Evolutionary conservation across 441 rosid genomes (phyloP).

Genomic region (Pelargonium australe): DNA sequence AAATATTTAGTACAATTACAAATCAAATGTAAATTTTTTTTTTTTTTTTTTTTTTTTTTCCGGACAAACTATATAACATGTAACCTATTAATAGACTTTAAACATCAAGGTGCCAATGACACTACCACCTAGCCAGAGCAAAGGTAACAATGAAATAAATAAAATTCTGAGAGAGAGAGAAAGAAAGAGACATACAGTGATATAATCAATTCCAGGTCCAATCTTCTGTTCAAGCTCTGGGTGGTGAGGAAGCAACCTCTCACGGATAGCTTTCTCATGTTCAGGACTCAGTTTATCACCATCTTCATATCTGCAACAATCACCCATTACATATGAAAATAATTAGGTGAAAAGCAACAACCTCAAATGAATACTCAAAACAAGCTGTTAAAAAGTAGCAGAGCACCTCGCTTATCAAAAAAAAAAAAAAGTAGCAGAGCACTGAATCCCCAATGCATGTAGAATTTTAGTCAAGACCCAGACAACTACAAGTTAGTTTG

Average conservation of each 20-base stretch:
- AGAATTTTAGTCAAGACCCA: too few relatives aligned
- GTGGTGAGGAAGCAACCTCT: constrained; percentile 81
- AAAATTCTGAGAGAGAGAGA: background rate
- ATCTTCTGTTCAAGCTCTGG: constrained; percentile 72
- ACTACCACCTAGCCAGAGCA: background rate
- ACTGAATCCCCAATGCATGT: too few relatives aligned
- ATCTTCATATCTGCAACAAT: constrained; percentile 51
- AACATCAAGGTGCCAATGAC: background rate
- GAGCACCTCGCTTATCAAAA: too few relatives aligned
- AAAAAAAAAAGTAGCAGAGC: too few relatives aligned
- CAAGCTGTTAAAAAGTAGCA: too few relatives aligned
- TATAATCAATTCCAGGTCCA: constrained; percentile 75
- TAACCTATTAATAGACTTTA: background rate
- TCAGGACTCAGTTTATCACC: constrained; percentile 62
- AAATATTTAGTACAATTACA: too few relatives aligned
- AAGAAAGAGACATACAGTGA: constrained; percentile 47
- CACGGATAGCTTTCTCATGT: constrained; percentile 58
- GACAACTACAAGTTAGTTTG: too few relatives aligned
- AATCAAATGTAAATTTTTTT: too few relatives aligned
- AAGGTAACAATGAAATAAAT: background rate
- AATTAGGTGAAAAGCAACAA: constrained; percentile 1
- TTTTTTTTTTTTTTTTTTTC: too few relatives aligned
- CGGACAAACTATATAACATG: too few relatives aligned
- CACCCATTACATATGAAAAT: background rate
- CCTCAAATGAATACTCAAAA: background rate